phyloP scores from a whole-genome alignment of 2,329 filamentous ascomycete genomes.

The Grosmannia clavigera region DNA sequence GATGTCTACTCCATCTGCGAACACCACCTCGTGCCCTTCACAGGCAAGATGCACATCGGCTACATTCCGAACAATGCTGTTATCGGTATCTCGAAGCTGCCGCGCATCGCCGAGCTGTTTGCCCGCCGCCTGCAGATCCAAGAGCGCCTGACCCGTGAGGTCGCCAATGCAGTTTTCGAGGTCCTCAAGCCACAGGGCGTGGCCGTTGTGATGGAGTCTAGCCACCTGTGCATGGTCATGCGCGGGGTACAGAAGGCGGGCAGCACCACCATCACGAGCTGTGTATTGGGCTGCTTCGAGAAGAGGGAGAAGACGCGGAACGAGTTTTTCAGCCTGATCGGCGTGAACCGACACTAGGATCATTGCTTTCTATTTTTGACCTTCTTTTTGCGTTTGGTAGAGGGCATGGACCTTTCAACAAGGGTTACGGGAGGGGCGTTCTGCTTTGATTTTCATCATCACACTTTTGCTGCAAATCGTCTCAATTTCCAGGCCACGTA shows the following conservation, averaged over 20 bases:
- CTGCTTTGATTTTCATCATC: not conserved
- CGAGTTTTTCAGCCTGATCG: conserved; percentile 78
- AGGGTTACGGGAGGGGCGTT: not conserved
- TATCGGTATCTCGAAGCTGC: conserved; percentile 89
- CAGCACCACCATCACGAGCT: conserved; percentile 84
- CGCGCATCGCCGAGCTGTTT: conserved; percentile 95
- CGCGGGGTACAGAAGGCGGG: conserved; percentile 89
- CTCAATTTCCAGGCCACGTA: no score
- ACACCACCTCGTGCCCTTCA: conserved; percentile 94
- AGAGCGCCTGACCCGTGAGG: conserved; percentile 90
- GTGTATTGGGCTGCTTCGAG: conserved; percentile 93
- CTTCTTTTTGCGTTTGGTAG: not conserved
- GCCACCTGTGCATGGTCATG: conserved; percentile 98
- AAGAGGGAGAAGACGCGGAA: conserved; percentile 86
- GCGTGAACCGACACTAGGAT: conserved; percentile 34
- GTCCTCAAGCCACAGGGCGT: conserved; percentile 89
- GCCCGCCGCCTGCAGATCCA: conserved; percentile 87
- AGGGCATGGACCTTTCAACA: not conserved
- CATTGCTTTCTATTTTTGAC: not conserved
- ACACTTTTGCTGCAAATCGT: no score
- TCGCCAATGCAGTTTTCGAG: conserved; percentile 86
- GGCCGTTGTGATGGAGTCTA: conserved; percentile 94
- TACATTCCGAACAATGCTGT: conserved; percentile 90
- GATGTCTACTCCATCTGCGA: conserved; percentile 92
- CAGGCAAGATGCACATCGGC: conserved; percentile 98